Percentiles rank a stretch among this genome's conserved stretches.
Evolutionary conservation across 805 yeast genomes (phyloP).

Genomic region (Priceomyces melissophilus): DNA sequence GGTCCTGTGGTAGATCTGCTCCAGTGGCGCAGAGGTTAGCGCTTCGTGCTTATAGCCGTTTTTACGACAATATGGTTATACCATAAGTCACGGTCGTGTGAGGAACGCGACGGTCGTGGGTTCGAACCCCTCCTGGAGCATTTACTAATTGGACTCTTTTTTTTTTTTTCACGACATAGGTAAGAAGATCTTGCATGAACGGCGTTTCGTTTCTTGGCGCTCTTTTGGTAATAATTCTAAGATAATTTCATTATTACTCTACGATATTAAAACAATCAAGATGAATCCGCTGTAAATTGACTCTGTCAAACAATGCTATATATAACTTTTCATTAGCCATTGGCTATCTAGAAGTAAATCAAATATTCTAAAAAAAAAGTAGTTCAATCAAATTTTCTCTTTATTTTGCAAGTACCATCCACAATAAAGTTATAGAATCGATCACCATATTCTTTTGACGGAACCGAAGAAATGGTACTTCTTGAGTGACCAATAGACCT

Average conservation of each 20-base stretch:
- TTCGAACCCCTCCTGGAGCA: constrained; percentile 54
- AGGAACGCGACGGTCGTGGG: constrained; percentile 57
- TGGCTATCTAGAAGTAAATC: too few relatives aligned
- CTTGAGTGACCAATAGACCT: constrained; percentile 69
- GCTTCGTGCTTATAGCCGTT: constrained; percentile 52
- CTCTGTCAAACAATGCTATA: too few relatives aligned
- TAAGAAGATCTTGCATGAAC: too few relatives aligned
- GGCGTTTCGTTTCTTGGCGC: too few relatives aligned
- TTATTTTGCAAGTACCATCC: constrained; percentile 19
- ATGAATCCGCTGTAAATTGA: too few relatives aligned
- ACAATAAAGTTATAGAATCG: constrained; percentile 73
- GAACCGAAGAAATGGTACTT: constrained; percentile 78
- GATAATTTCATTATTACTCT: too few relatives aligned
- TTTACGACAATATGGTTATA: constrained; percentile 41
- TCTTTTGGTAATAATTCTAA: too few relatives aligned
- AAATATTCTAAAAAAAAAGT: too few relatives aligned
- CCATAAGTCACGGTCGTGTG: constrained; percentile 52
- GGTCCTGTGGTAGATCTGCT: constrained; percentile 18
- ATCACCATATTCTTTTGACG: constrained; percentile 86
- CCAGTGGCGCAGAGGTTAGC: constrained; percentile 55
- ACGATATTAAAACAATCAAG: too few relatives aligned
- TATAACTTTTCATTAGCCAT: too few relatives aligned
- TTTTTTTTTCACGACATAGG: background rate
- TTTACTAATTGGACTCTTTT: constrained; percentile 28
- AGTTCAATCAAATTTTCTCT: constrained; percentile 8